A percentile compares a stretch with the other conserved stretches of the same genome.
Conservation (phyloP, 2,329 filamentous ascomycete species). For the Hawksworthiomyces lignivorus region DNA sequence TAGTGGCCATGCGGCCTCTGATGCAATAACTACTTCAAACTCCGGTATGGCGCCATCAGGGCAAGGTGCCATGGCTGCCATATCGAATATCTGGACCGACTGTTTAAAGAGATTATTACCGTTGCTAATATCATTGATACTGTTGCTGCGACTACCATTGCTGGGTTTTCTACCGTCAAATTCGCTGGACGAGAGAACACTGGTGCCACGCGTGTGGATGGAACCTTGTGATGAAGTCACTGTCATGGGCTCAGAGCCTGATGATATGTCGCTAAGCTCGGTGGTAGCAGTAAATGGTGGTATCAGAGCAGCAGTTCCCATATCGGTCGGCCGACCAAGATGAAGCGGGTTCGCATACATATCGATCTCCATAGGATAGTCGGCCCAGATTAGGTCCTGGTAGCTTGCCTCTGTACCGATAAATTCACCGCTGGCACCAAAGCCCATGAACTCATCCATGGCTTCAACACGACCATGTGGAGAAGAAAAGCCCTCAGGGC, state of each 20-base stretch:
- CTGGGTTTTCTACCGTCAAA: constrained; percentile 17
- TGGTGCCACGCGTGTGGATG: constrained; percentile 39
- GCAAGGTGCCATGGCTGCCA: constrained; percentile 18
- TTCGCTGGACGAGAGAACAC: constrained; percentile 32
- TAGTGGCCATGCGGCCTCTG: constrained; percentile 43
- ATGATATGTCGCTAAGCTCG: constrained; percentile 34
- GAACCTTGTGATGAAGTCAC: constrained; percentile 34
- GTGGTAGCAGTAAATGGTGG: constrained; percentile 23
- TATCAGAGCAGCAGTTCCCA: constrained; percentile 20
- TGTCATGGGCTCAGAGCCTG: constrained; percentile 34
- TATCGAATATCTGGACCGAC: constrained; percentile 17
- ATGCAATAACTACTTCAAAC: constrained; percentile 38
- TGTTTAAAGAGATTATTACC: not conserved
- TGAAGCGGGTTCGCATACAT: constrained; percentile 29
- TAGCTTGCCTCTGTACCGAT: constrained; percentile 29
- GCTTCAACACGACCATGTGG: constrained; percentile 28
- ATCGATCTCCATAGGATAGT: constrained; percentile 36
- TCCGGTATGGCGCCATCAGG: constrained; percentile 31
- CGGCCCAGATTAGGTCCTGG: constrained; percentile 37
- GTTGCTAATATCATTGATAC: too few relatives aligned
- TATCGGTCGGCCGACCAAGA: constrained; percentile 24
- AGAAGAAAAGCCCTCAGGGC: constrained; percentile 28
- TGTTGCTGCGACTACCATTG: too few relatives aligned
- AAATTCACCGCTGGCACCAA: constrained; percentile 25
- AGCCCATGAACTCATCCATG: constrained; percentile 35